These are phyloP conservation scores for Hymenotorrendiella dingleyae DNA, from an alignment of 2,329 filamentous ascomycete species.

Conservation along the genomic window DNA sequence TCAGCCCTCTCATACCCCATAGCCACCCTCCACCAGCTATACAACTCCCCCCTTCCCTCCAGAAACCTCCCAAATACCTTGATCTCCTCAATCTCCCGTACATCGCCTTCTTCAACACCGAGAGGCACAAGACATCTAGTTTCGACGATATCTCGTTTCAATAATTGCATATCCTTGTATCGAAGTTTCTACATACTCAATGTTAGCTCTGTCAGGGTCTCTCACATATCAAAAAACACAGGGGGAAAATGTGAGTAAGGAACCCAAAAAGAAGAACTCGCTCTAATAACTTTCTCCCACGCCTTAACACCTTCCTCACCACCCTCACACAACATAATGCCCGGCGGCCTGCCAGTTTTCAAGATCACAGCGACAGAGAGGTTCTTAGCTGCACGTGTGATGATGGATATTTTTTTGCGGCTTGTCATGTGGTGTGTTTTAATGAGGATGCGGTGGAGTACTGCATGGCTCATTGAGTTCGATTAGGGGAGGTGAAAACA, in stretches of 20 bases:
- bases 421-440: constrained; percentile 78
- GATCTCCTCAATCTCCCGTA: constrained; percentile 20
- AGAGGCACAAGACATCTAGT: constrained; percentile 10
- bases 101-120: constrained; percentile 14
- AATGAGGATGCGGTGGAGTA: constrained; percentile 49
- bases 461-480: no score
- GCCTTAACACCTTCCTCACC: constrained; percentile 12
- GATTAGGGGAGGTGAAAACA: no score
- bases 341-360: constrained; percentile 62
- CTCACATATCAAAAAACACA: no score
- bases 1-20: constrained; percentile 24
- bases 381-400: constrained; percentile 59
- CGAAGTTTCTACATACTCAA: constrained; percentile 21
- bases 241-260: not conserved
- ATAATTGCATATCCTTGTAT: constrained; percentile 27
- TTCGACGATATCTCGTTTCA: constrained; percentile 21
- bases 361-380: constrained; percentile 57
- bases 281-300: constrained; percentile 25
- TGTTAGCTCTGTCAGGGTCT: not conserved
- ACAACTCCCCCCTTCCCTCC: constrained; percentile 15
- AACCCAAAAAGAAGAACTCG: constrained; percentile 7
- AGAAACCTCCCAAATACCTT: constrained; percentile 22
- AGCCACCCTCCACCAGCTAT: constrained; percentile 24
- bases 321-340: constrained; percentile 70
- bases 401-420: constrained; percentile 61